Conservation (phyloP, 257 asterid genomes). For the Asclepias syriaca region DNA sequence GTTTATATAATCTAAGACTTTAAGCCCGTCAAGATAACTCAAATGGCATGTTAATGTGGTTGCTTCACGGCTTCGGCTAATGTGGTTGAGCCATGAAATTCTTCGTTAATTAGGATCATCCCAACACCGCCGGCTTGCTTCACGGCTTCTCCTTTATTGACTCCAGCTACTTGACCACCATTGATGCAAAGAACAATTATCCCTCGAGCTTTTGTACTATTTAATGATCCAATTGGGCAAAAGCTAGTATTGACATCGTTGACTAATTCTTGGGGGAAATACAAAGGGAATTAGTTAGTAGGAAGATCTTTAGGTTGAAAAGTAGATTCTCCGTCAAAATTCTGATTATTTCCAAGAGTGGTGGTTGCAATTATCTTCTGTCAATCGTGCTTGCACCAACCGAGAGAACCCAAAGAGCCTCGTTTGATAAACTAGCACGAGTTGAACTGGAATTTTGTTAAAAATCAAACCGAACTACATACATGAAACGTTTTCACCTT, state of each 20-base stretch:
- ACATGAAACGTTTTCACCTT: no score
- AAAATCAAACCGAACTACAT: no score
- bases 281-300: not conserved
- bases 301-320: not conserved
- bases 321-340: no score
- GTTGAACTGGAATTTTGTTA: not conserved
- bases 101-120: not conserved
- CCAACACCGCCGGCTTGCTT: constrained; percentile 4
- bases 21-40: constrained; percentile 2
- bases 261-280: not conserved
- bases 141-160: not conserved
- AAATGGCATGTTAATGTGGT: constrained; percentile 9
- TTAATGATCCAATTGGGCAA: not conserved
- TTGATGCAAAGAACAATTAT: not conserved
- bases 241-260: not conserved
- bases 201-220: not conserved
- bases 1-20: not conserved
- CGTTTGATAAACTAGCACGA: not conserved
- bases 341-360: no score
- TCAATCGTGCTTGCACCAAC: constrained; percentile 18
- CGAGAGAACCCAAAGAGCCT: constrained; percentile 7
- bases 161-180: not conserved
- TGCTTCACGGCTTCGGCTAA: not conserved
- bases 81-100: not conserved
- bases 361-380: not conserved